Evolutionary conservation across 257 asterid genomes (phyloP), one percentile per base, ranked within the genome.

Genomic region (Capsicum rhomboideum): DNA sequence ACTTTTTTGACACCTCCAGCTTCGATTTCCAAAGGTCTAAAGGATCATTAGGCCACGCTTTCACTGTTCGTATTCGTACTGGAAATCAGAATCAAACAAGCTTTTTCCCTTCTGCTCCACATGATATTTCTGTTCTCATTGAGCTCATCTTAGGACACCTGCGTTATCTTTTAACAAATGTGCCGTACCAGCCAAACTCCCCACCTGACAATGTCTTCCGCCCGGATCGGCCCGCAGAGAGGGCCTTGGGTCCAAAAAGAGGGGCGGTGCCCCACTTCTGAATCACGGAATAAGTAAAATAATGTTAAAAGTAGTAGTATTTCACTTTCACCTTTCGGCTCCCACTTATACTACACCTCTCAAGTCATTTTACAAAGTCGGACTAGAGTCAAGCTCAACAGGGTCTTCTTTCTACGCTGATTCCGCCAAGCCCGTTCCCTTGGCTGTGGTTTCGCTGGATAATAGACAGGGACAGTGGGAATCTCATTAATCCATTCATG

Each of bases 361-460:
- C 85, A 88, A 86, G 89, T 86, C 86, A 88, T 86, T 88, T 88
- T 90, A 91, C 87, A 91, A 87, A 88, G 92, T 90, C 87, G 83
- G 87, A 89, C 90, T 88, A 90, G 91, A 89, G 95, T 90, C 93
- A 88, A 91, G 91, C 93, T 92, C 92, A 91, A 92, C 87, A 88
- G 88, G 95, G 90, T 90, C 94, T 92, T 91, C 89, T 92, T 92
- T 93, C 93, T 91, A 85, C 80, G 83, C 86, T 86, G 90, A 88
- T 89, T 58, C 75, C 59, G 7, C 59, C 17, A 59, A 80, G 46
- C 56, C 16, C 0, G 10, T 80, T 56, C 72, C 23, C 23, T 54
- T 54, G 23, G 23, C 4, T 54, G 0, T 54, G 23, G 21, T 54
- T 54, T 54, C 10, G 4, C 61, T 54, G 3, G 23, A 54, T 54